Evolutionary conservation across 2,329 filamentous ascomycete genomes (phyloP).

Genomic region (Claviceps sp.): DNA sequence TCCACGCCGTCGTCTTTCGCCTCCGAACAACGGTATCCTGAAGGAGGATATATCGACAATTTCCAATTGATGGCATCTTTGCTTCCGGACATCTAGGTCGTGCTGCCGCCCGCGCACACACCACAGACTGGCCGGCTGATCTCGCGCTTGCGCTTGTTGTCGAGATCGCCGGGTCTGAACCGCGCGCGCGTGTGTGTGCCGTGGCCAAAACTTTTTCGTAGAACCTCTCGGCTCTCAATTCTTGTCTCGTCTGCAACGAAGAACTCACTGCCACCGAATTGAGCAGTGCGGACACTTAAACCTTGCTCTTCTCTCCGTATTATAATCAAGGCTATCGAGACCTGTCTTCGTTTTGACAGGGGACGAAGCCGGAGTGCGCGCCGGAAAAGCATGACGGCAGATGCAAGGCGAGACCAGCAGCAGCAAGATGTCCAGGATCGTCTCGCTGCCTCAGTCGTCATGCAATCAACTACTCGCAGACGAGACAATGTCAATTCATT

Average conservation of each 20-base stretch:
- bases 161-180: conserved; percentile 9
- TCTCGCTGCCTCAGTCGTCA: conserved; percentile 16
- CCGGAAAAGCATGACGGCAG: conserved; percentile 22
- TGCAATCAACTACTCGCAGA: conserved; percentile 14
- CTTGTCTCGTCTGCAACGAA: background rate
- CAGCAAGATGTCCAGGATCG: conserved; percentile 26
- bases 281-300: no score
- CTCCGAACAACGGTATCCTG: background rate
- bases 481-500: conserved; percentile 26
- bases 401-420: conserved; percentile 20
- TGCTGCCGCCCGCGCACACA: conserved; percentile 9
- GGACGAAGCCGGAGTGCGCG: no score
- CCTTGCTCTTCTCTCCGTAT: background rate
- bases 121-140: conserved; percentile 7
- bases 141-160: conserved; percentile 4
- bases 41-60: background rate
- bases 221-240: background rate
- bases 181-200: conserved; percentile 5
- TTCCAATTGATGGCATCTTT: conserved; percentile 7
- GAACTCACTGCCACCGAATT: no score
- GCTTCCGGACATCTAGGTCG: conserved; percentile 5
- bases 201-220: conserved; percentile 1
- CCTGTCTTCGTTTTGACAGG: no score
- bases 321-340: no score
- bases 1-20: background rate